Evolutionary conservation across 371 early-diverging fungal species (phyloP).

Genomic region (Rhizomucor pusillus): DNA sequence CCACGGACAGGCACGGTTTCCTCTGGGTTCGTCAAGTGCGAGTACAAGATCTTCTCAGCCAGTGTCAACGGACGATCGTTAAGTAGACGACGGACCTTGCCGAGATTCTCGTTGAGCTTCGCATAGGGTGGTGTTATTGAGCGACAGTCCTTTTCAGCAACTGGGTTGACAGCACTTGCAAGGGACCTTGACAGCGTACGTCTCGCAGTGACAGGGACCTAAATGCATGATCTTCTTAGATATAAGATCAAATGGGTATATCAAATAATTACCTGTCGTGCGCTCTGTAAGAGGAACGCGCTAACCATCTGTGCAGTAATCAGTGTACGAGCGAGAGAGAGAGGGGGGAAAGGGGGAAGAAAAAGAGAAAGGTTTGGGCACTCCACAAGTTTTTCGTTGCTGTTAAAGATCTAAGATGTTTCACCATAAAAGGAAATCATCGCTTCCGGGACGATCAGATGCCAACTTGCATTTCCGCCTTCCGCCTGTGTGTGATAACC

Average conservation of each 20-base stretch:
- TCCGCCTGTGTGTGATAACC: too few relatives aligned
- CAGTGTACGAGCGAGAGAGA: background rate
- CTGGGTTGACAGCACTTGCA: slow-evolving; percentile 35
- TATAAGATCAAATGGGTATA: too few relatives aligned
- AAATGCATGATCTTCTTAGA: background rate
- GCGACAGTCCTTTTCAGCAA: slow-evolving; percentile 50
- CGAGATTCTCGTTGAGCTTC: slow-evolving; percentile 52
- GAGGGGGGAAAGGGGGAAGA: background rate
- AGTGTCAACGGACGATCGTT: slow-evolving; percentile 75
- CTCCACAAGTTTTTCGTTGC: background rate
- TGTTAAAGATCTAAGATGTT: background rate
- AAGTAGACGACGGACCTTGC: slow-evolving; percentile 53
- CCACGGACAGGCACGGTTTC: slow-evolving; percentile 68
- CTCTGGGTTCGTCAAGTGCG: slow-evolving; percentile 84
- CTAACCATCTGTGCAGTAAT: slow-evolving; percentile 1
- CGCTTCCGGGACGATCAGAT: background rate
- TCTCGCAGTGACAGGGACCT: slow-evolving; percentile 9
- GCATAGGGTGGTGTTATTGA: slow-evolving; percentile 62
- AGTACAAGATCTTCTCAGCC: slow-evolving; percentile 93
- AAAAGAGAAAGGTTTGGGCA: background rate
- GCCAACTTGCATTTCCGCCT: too few relatives aligned
- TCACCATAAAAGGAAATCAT: background rate
- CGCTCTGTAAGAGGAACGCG: slow-evolving; percentile 10
- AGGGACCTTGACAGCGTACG: slow-evolving; percentile 1
- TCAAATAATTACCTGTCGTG: slow-evolving; percentile 4